Conservation (phyloP, 1,284 basidiomycete genomes). For the Austroboletus rostrupii region DNA sequence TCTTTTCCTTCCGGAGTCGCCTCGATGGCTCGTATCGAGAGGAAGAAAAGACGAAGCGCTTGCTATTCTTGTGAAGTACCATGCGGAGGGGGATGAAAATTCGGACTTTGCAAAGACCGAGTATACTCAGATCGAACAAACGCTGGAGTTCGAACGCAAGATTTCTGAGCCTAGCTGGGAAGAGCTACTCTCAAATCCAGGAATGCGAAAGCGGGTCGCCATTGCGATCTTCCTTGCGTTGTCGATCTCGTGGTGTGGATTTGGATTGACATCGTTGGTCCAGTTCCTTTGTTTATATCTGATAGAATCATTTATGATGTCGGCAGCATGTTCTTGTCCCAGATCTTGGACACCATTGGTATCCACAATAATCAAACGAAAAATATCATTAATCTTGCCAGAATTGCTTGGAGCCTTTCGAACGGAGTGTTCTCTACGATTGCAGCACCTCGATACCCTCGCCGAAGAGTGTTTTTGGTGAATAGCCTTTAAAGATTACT, state of each 20-base stretch:
- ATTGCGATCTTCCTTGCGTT: slow-evolving; percentile 17
- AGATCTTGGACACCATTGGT: slow-evolving; percentile 14
- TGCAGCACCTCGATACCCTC: slow-evolving; percentile 13
- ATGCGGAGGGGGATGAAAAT: slow-evolving; percentile 13
- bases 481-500: neutral
- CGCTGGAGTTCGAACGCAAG: slow-evolving; percentile 19
- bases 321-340: neutral
- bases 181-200: slow-evolving; percentile 6
- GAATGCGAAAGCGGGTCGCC: slow-evolving; percentile 8
- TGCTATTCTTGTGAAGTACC: slow-evolving; percentile 16
- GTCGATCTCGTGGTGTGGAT: neutral
- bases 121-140: slow-evolving; percentile 26
- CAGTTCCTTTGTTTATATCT: neutral
- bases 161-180: neutral
- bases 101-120: slow-evolving; percentile 19
- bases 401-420: slow-evolving; percentile 11
- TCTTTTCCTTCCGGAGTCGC: slow-evolving; percentile 47
- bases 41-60: slow-evolving; percentile 41
- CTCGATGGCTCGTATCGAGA: slow-evolving; percentile 55
- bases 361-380: slow-evolving; percentile 21
- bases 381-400: slow-evolving; percentile 15
- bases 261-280: neutral
- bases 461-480: slow-evolving; percentile 18
- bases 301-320: neutral
- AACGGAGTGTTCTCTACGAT: slow-evolving; percentile 9